Conservation (phyloP, 257 asterid genomes). For the Nicotiana undulata region DNA sequence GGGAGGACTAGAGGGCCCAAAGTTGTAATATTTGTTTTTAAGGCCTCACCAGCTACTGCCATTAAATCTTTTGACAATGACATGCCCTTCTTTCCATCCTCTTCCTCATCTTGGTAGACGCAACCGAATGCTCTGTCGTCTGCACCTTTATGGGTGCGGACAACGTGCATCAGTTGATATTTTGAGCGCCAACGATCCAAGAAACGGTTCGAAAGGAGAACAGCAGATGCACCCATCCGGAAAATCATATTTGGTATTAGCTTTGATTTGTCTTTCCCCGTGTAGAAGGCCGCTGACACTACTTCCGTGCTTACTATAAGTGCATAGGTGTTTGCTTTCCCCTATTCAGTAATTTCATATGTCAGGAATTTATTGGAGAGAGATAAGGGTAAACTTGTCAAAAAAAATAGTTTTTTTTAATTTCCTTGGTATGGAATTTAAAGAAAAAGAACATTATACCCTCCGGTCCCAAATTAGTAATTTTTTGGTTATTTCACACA, state of each 20-base stretch:
- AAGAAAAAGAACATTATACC: not conserved
- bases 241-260: slow-evolving; percentile 64
- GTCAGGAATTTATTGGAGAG: not conserved
- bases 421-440: too few species aligned
- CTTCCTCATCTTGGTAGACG: slow-evolving; percentile 37
- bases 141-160: slow-evolving; percentile 12
- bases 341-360: not conserved
- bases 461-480: too few species aligned
- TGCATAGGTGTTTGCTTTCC: slow-evolving; percentile 25
- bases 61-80: slow-evolving; percentile 44
- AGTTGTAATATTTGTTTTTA: slow-evolving; percentile 62
- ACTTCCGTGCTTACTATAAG: slow-evolving; percentile 64
- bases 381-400: too few species aligned
- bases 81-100: slow-evolving; percentile 45
- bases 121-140: not conserved
- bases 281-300: slow-evolving; percentile 50
- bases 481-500: too few species aligned
- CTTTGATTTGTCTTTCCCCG: slow-evolving; percentile 57
- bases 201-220: slow-evolving; percentile 50
- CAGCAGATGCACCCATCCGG: slow-evolving; percentile 62
- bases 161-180: slow-evolving; percentile 58
- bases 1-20: slow-evolving; percentile 64
- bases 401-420: too few species aligned
- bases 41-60: slow-evolving; percentile 62
- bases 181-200: slow-evolving; percentile 48